These are phyloP conservation scores for Aegilops bicornis DNA, from an alignment of 176 grass and related monocot species.

Conservation along the genomic window DNA sequence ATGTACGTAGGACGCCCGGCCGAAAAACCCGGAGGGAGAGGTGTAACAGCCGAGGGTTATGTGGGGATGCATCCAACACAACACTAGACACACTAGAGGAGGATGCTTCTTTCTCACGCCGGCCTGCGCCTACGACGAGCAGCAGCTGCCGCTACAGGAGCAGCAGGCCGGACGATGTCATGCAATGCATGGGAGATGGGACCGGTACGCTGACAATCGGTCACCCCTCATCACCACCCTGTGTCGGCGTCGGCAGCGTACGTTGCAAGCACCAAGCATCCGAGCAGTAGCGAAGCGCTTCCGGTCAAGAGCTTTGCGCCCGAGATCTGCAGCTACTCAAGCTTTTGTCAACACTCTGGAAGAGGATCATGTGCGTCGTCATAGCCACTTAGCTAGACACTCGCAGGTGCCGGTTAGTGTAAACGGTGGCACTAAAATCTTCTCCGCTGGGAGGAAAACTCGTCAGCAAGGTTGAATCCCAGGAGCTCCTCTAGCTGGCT, in stretches of 20 bases:
- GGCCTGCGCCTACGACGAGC: background rate
- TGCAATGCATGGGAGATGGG: slow-evolving; percentile 7
- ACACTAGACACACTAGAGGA: background rate
- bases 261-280: slow-evolving; percentile 14
- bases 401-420: no score
- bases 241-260: slow-evolving; percentile 18
- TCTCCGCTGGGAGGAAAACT: no score
- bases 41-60: background rate
- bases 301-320: no score
- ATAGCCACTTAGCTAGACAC: no score
- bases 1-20: background rate
- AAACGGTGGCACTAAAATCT: no score
- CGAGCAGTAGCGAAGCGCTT: background rate
- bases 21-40: background rate
- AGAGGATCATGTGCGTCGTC: no score
- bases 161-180: background rate
- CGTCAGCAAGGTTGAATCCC: no score
- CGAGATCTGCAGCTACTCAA: no score
- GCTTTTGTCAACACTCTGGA: no score
- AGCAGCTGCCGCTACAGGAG: background rate
- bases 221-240: slow-evolving; percentile 21
- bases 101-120: slow-evolving; percentile 47
- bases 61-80: no score
- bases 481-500: no score
- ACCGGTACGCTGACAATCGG: background rate